Percentiles rank a stretch among this genome's conserved stretches.
phyloP scores from a whole-genome alignment of 2,329 filamentous ascomycete species.

The Aureobasidium sp. region DNA sequence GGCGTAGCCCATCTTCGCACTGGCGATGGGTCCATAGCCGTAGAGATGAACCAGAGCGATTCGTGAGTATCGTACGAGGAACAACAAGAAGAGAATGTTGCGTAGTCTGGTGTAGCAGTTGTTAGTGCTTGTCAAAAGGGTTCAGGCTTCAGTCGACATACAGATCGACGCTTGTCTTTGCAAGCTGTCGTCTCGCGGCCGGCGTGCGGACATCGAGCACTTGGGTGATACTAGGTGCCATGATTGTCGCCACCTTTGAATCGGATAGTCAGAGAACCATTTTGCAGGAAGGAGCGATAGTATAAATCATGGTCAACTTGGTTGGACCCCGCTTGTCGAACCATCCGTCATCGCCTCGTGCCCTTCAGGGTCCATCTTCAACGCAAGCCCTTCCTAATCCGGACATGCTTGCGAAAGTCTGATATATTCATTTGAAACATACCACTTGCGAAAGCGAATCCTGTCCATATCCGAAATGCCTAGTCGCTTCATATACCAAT shows the following conservation, averaged over 20 bases:
- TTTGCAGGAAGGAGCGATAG: neutral
- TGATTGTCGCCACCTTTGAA: neutral
- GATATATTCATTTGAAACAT: neutral
- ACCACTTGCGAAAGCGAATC: neutral
- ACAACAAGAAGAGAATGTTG: conserved; percentile 82
- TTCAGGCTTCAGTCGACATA: neutral
- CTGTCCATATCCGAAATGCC: neutral
- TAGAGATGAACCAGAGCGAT: conserved; percentile 76
- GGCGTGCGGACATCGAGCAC: neutral
- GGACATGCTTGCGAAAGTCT: conserved; percentile 8
- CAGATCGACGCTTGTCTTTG: conserved; percentile 9
- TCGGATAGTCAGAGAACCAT: neutral
- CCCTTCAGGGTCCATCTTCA: neutral
- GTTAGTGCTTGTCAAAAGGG: neutral
- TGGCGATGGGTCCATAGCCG: conserved; percentile 79
- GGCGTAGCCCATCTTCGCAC: conserved; percentile 64
- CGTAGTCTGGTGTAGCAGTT: conserved; percentile 50
- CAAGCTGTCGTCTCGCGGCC: conserved; percentile 7
- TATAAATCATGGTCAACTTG: neutral
- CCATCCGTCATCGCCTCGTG: conserved; percentile 8
- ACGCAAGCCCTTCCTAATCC: neutral
- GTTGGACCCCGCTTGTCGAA: neutral
- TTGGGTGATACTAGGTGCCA: neutral
- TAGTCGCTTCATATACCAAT: neutral
- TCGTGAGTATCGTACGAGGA: conserved; percentile 74